These are phyloP conservation scores for Ceratopteris richardii DNA, from an alignment of 75 land plant species.

Conservation along the genomic window DNA sequence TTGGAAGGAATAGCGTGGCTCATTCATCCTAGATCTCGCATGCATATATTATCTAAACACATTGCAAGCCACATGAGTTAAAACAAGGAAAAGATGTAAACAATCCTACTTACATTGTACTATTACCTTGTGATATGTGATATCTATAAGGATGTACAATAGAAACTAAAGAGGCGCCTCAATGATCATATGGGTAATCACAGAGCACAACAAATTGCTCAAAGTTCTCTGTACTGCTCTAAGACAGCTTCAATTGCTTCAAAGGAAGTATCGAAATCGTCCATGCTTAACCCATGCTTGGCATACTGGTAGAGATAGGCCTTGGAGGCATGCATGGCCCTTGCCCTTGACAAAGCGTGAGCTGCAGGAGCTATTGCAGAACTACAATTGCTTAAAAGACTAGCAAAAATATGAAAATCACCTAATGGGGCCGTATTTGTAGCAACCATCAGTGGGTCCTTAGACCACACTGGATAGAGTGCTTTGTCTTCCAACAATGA, in stretches of 20 bases:
- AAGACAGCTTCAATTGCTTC: slow-evolving; percentile 23
- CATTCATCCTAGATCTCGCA: no score
- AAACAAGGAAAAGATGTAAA: no score
- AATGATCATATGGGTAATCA: no score
- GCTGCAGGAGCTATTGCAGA: slow-evolving; percentile 18
- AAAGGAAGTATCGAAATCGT: slow-evolving; percentile 22
- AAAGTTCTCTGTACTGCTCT: slow-evolving; percentile 6
- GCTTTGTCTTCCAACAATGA: slow-evolving; percentile 21
- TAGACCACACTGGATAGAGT: slow-evolving; percentile 24
- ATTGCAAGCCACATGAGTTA: no score
- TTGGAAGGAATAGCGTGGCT: no score
- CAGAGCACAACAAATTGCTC: no score
- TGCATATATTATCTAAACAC: no score
- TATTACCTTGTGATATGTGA: no score
- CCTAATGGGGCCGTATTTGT: neutral
- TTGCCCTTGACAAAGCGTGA: slow-evolving; percentile 16
- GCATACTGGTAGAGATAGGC: slow-evolving; percentile 28
- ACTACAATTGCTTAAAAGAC: slow-evolving; percentile 28
- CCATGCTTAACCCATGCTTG: slow-evolving; percentile 18
- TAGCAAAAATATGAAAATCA: slow-evolving; percentile 17
- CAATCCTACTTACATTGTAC: no score
- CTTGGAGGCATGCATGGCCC: slow-evolving; percentile 19
- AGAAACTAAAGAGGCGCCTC: no score
- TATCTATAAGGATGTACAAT: no score
- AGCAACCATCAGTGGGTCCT: slow-evolving; percentile 28